Evolutionary conservation across 495 filamentous ascomycete genomes (phyloP), one percentile per base, ranked within the genome.

Genomic region (Xylaria venustula): DNA sequence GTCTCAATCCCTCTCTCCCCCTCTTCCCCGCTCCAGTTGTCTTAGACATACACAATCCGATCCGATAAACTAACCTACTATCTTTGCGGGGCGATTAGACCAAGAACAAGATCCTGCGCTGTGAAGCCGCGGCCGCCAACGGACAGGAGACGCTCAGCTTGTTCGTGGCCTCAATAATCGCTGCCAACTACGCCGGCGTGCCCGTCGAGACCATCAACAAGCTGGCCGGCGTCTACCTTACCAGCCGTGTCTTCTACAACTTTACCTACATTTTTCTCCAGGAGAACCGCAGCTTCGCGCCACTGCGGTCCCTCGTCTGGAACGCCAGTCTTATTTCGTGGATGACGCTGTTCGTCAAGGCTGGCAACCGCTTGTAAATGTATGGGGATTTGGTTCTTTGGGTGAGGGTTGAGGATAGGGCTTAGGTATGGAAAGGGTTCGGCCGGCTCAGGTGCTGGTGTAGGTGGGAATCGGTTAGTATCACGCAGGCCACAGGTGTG

Each of bases 121-220:
- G 73, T 56, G 74, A 77, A 45, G 70, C 72, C 1, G 79, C 79
- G 7, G 30, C 64, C 25, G 49, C 62, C 46, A 83, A 83, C 66
- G 75, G 68, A 56, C 71, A 75, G 51, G 80, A 83, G 68, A 79
- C 76, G 19, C 50, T 83, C 17, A 67, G 64, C 20, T 60, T 81
- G 44, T 82, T 74, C 61, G 74, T 79, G 0, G 73, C 74, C 3
- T 73, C 64, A 37, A 72, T 83, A 17, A 73, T 77, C 14, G 80
- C 79, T 1, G 80, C 71, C 40, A 83, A 82, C 58, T 54, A 55
- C 8, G 71, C 79, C 7, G 60, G 69, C n/a, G 52, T 81, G 9
- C 47, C 62, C 19, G 41, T 63, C n/a, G 54, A 40, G 7, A 67
- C 52, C 37, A 57, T 80, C 41, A 82, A 82, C 69, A 37, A 22